Percentiles rank a stretch among this genome's conserved stretches.
Evolutionary conservation across 2,329 filamentous ascomycete species (phyloP).

Genomic region (Fusarium abutilonis): DNA sequence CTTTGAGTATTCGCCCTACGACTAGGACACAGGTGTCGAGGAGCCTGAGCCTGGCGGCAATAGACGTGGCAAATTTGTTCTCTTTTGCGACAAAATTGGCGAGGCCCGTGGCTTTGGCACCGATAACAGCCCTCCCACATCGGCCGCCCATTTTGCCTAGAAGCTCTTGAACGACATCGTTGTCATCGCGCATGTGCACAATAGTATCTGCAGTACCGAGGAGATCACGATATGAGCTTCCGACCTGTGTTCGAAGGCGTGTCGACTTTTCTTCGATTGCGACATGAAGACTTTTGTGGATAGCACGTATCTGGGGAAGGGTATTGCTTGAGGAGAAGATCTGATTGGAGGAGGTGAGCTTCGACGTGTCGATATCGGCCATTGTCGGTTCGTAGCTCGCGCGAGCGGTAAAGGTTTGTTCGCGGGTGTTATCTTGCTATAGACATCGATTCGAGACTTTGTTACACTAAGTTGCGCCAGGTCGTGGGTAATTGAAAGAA

Average conservation of each 20-base stretch:
- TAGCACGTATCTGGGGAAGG: conserved; percentile 70
- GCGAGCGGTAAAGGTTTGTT: conserved; percentile 1
- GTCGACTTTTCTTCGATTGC: conserved; percentile 70
- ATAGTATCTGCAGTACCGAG: conserved; percentile 95
- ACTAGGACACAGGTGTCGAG: conserved; percentile 63
- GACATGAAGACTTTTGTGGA: conserved; percentile 68
- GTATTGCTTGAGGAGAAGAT: conserved; percentile 67
- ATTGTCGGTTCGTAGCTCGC: conserved; percentile 44
- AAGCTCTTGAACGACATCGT: conserved; percentile 76
- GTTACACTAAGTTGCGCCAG: conserved; percentile 5
- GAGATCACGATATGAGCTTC: conserved; percentile 82
- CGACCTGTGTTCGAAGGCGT: conserved; percentile 71
- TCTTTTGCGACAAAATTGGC: conserved; percentile 54
- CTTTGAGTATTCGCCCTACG: conserved; percentile 60
- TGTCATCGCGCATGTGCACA: conserved; percentile 84
- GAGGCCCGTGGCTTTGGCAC: conserved; percentile 70
- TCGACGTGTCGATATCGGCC: conserved; percentile 59
- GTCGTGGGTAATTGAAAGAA: conserved; percentile 14
- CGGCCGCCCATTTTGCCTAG: conserved; percentile 77
- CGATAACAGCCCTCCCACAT: conserved; percentile 78
- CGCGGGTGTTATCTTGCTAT: conserved; percentile 3
- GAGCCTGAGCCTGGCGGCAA: conserved; percentile 59
- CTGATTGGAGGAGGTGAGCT: conserved; percentile 60
- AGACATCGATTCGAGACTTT: conserved; percentile 24
- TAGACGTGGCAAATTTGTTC: conserved; percentile 42